Base-by-base conservation (phyloP, 192 early-diverging fungal species). In the Linnemannia elongata region DNA sequence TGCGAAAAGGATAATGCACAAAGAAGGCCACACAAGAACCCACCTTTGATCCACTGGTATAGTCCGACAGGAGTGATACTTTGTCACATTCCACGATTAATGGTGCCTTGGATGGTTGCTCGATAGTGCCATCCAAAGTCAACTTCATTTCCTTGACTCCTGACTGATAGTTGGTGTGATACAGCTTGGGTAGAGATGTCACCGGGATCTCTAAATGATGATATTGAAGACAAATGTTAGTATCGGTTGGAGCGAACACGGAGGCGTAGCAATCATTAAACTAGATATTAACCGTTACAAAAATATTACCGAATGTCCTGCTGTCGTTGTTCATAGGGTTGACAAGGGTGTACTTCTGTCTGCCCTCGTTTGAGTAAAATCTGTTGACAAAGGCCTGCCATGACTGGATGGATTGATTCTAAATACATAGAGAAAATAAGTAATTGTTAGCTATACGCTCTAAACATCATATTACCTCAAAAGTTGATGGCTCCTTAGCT, bases 11-110 rank as follows among this genome's bases (percentile, higher is more conserved):
- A 18, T 18, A 18, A 6, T 52, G 6, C 18, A 35, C n/a, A 8
- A 55, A 33, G 39, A 30, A 35, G 24, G 5, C 15, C 18, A 24
- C 1, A 27, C 70, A n/a, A 22, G 70, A 1, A 15, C 70, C 54
- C 35, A 75, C 79, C 73, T 81, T 81, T 3, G 79, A 30, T 41
- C 79, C 79, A 57, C 52, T 81, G 8, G 63, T n/a, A 35, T 75
- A 81, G 20, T 81, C 79, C 15, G 79, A 75, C 6, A 81, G 27
- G 9, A 81, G 38, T 9, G 79, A 54, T 24, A 75, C 47, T 41
- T 68, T 81, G 6, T 73, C 39, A 54, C 79, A 81, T 69, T 74
- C 45, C 0, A 81, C 42, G 2, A 36, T 54, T 2, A 75, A 12
- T 5, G 79, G 79, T 1, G 30, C 24, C 54, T 69, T 81, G 13